Evolutionary conservation across 768 basidiomycete species (phyloP), one percentile per base, ranked within the genome.

Genomic region (Lentinula guzmanii): DNA sequence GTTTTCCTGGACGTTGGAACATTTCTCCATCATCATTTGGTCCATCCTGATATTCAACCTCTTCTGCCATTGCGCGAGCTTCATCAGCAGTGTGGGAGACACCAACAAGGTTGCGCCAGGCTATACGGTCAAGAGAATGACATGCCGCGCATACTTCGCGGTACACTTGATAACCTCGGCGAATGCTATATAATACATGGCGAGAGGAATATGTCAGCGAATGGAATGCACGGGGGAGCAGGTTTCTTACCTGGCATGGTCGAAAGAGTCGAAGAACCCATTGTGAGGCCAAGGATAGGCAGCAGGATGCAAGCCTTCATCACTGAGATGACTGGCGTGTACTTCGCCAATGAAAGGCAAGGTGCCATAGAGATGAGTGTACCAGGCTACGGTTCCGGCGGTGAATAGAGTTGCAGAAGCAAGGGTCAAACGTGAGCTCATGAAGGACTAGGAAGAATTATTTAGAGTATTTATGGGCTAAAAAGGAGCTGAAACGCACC

Each of bases 111-210:
- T 98, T 99, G 72, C 97, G 93, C 97, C 97, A 99, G 62, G 97
- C 97, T 71, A 99, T 95, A 68, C 97, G 94, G 79, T 99, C 93
- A 60, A 99, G 87, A 37, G 97, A 99, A 75, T 99, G 97, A 76
- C 97, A 99, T 10, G 97, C 94, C 15, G 97, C 93, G 72, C 97
- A 99, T 61, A 99, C 97, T 77, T 99, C 96, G 65, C 95, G 93
- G 82, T 99, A 99, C 61, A 99, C 97, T 75, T 91, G 87, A 80
- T 92, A 95, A 43, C 94, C 95, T 71, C 96, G 84, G 69, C 95
- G 94, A 70, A 98, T 95, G 75, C 95, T 96, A 56, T 21, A 65
- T 61, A 65, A 55, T 4, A 56, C 2, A 13, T n/a, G 35, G 9
- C 39, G 45, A 65, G 16, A 61, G 58, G 46, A 41, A 39, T 42